Evolutionary conservation across 2,329 filamentous ascomycete genomes (phyloP), one percentile per base, ranked within the genome.

Genomic region (Lasiodiplodia gonubiensis): DNA sequence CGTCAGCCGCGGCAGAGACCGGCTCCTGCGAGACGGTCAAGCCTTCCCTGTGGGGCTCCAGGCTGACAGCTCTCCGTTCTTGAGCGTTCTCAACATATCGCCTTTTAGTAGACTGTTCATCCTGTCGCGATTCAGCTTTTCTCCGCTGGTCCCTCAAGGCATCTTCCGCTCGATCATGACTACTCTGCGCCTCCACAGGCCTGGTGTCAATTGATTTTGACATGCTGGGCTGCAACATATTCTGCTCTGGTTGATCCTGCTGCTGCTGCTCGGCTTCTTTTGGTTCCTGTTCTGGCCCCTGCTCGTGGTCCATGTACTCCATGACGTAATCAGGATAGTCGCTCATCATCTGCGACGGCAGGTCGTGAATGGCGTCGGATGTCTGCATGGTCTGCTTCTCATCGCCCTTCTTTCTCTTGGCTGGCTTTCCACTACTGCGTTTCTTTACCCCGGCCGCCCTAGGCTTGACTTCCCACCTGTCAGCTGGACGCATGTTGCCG

Each of bases 401-500:
- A 16, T 52, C 57, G 10, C 27, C 54, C 37, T 73, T 74, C 60
- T 73, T 72, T 67, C 74, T 75, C 21, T 73, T 72, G 64, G 76
- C 75, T 42, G 71, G 73, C 68, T 71, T 76, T 39, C 85, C 70
- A 11, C 42, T 8, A 21, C 42, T 21, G 18, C 81, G 39, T 84
- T 81, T 67, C 86, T 85, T 70, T 88, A 69, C 60, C 14, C 65
- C 64, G 2, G 18, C 59, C 21, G 92, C 69, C 33, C 70, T 69
- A 10, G 71, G 55, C 54, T 75, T 75, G 64, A 70, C 68, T 4
- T 90, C 90, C 94, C 94, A 99, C 71, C 90, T 89, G 69, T 94
- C 89, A 65, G 88, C 84, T 2, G 95, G 95, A 10, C 95, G 89
- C 83, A 97, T 95, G 27, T 83, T 86, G 74, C 92, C 93, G 79